A percentile compares a stretch with the other conserved stretches of the same genome.
These are phyloP conservation scores for Lasiodiplodia sp. DNA, from an alignment of 2,329 filamentous ascomycete species.

Conservation along the genomic window DNA sequence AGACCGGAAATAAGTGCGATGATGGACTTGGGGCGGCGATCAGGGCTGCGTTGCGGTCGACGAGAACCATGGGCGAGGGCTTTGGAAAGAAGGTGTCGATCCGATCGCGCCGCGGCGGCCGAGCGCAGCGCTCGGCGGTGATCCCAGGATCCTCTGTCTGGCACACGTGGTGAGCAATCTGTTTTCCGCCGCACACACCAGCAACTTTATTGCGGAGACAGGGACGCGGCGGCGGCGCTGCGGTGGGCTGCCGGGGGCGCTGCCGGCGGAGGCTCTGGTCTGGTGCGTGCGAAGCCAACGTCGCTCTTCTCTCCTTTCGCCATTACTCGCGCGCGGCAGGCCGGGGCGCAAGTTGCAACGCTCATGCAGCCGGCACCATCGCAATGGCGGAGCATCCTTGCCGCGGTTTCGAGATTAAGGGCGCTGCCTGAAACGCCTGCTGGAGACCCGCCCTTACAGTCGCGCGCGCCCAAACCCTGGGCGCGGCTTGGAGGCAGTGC, in stretches of 20 bases:
- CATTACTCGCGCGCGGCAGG: slow-evolving; percentile 24
- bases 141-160: slow-evolving; percentile 19
- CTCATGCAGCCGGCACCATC: slow-evolving; percentile 23
- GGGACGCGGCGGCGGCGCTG: not conserved
- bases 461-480: too few relatives aligned
- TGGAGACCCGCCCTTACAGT: slow-evolving; percentile 8
- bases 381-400: slow-evolving; percentile 15
- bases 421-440: slow-evolving; percentile 28
- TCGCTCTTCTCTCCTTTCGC: slow-evolving; percentile 10
- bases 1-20: slow-evolving; percentile 8
- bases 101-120: slow-evolving; percentile 24
- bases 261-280: not conserved
- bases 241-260: not conserved
- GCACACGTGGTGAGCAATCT: slow-evolving; percentile 24
- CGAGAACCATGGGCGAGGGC: not conserved
- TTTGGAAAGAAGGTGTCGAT: slow-evolving; percentile 21
- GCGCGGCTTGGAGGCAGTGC: not conserved
- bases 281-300: not conserved
- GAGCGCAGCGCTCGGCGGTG: slow-evolving; percentile 15
- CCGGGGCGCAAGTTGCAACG: slow-evolving; percentile 13
- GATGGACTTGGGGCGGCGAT: slow-evolving; percentile 3
- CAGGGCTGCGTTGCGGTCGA: not conserved
- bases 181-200: slow-evolving; percentile 22
- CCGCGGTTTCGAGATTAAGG: slow-evolving; percentile 30
- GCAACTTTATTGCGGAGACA: slow-evolving; percentile 7